Evolutionary conservation across 2,329 filamentous ascomycete genomes (phyloP).

Genomic region (Fusarium sp.): DNA sequence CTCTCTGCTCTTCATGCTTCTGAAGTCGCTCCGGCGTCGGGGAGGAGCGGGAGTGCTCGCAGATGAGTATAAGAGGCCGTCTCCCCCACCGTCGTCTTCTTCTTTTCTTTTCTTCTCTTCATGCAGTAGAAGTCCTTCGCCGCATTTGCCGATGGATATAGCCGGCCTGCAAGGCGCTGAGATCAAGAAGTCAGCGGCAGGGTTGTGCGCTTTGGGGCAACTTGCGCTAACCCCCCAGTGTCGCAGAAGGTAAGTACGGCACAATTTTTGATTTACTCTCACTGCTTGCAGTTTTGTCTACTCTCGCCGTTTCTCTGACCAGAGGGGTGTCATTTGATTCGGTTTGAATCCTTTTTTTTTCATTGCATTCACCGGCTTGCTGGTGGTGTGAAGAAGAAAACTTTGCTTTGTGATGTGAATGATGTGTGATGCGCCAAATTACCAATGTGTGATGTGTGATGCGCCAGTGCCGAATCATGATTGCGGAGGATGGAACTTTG

Average conservation of each 20-base stretch:
- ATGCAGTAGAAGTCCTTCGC: too few species aligned
- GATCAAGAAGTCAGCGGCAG: not conserved
- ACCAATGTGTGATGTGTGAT: not conserved
- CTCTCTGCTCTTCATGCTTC: not conserved
- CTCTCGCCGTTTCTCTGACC: not conserved
- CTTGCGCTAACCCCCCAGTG: not conserved
- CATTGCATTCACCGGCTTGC: conserved; percentile 6
- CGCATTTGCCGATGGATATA: too few species aligned
- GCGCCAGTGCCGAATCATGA: not conserved
- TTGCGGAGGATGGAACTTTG: not conserved
- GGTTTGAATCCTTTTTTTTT: not conserved
- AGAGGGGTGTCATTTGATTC: not conserved
- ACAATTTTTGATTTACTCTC: not conserved
- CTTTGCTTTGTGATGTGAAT: not conserved
- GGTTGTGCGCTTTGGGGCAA: not conserved
- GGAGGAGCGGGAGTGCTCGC: not conserved
- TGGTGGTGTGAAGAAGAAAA: not conserved
- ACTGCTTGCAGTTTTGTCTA: conserved; percentile 1
- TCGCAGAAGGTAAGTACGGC: not conserved
- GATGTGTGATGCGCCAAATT: not conserved
- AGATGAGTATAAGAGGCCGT: not conserved
- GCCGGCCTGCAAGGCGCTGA: not conserved
- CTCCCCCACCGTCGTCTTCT: not conserved
- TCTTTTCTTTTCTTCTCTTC: not conserved
- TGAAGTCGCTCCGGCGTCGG: not conserved